Percentiles rank a stretch among this genome's conserved stretches.
phyloP scores from a whole-genome alignment of 2,329 filamentous ascomycete genomes.

The Beauveria medogensis region DNA sequence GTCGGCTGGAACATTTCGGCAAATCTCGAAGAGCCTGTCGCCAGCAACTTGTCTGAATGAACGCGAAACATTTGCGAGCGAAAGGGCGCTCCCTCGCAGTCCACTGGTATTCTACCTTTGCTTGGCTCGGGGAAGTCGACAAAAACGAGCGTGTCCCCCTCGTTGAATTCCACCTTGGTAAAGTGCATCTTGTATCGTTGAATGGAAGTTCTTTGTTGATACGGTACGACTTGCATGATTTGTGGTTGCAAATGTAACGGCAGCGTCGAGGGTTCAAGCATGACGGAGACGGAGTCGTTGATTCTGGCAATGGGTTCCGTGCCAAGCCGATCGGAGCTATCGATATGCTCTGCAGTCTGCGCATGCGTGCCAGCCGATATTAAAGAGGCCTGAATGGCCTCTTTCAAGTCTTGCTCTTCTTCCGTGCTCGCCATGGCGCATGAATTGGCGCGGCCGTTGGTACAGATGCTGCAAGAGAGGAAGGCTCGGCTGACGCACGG shows the following conservation, averaged over 20 bases:
- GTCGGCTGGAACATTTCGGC: slow-evolving; percentile 34
- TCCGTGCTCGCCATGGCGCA: not conserved
- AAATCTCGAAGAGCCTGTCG: slow-evolving; percentile 40
- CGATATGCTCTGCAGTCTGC: too few species aligned
- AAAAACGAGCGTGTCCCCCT: slow-evolving; percentile 38
- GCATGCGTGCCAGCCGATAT: too few species aligned
- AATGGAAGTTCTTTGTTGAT: not conserved
- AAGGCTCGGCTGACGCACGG: not conserved
- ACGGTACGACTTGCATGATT: not conserved
- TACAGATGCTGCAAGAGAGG: not conserved
- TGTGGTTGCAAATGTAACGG: not conserved
- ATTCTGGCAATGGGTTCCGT: not conserved
- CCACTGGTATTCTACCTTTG: slow-evolving; percentile 15
- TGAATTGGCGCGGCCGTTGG: not conserved
- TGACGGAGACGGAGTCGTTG: not conserved
- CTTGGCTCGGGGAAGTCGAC: slow-evolving; percentile 29
- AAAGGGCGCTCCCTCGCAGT: slow-evolving; percentile 28
- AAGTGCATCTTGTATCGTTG: slow-evolving; percentile 14
- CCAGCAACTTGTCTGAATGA: slow-evolving; percentile 37
- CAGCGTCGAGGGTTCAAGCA: not conserved
- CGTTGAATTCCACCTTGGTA: slow-evolving; percentile 14
- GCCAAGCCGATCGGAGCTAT: not conserved
- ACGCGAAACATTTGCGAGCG: slow-evolving; percentile 33
- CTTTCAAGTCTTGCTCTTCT: not conserved
- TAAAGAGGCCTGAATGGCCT: not conserved